phyloP scores from a whole-genome alignment of 306 rosid genomes.

The Quercus robur region DNA sequence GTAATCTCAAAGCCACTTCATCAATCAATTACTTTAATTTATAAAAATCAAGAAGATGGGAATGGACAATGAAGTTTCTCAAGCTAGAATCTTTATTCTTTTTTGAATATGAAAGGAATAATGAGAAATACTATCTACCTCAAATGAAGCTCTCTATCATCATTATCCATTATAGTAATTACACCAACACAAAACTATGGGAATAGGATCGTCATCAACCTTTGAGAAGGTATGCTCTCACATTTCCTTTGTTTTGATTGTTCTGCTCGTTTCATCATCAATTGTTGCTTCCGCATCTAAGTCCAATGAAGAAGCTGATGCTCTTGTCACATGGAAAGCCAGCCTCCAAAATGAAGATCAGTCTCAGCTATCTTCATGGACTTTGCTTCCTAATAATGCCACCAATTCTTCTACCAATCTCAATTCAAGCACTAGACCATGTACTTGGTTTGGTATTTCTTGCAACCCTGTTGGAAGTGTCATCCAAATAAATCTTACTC shows the following conservation, averaged over 20 bases:
- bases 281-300: not conserved
- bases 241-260: conserved; percentile 5
- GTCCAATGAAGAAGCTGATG: conserved; percentile 7
- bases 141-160: too few relatives aligned
- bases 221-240: conserved; percentile 3
- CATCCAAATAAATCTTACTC: conserved; percentile 14
- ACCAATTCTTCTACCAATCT: not conserved
- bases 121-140: too few relatives aligned
- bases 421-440: conserved; percentile 3
- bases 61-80: too few relatives aligned
- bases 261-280: not conserved
- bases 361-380: conserved; percentile 18
- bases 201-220: not conserved
- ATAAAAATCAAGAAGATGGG: too few relatives aligned
- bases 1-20: too few relatives aligned
- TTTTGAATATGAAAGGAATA: too few relatives aligned
- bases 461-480: conserved; percentile 26
- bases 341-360: not conserved
- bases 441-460: conserved; percentile 36
- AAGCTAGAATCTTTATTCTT: too few relatives aligned
- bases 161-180: not conserved
- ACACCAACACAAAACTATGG: not conserved
- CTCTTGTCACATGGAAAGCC: conserved; percentile 39
- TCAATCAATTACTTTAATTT: too few relatives aligned
- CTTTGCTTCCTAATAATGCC: not conserved